Conservation (phyloP, 176 grass and related monocot species). For the Avena eriantha region DNA sequence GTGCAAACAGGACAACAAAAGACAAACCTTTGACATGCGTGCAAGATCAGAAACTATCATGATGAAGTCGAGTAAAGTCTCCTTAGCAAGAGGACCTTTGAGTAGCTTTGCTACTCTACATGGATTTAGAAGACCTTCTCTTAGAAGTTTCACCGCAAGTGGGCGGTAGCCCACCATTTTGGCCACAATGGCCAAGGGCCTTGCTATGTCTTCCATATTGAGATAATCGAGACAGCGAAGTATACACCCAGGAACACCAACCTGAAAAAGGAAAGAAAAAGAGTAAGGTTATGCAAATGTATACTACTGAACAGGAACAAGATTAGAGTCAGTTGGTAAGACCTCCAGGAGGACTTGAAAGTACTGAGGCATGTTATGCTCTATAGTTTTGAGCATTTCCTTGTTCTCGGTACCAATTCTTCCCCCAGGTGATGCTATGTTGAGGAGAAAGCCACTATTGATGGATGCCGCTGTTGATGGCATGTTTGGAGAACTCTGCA, state of each 20-base stretch:
- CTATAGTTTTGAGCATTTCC: conserved; percentile 80
- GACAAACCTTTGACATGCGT: conserved; percentile 93
- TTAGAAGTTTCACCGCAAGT: conserved; percentile 75
- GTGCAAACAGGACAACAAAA: conserved; percentile 11
- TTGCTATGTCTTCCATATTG: conserved; percentile 66
- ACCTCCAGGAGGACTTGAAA: conserved; percentile 86
- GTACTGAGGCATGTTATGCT: conserved; percentile 75
- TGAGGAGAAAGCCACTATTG: conserved; percentile 94
- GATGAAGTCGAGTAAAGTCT: conserved; percentile 86
- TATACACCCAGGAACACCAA: conserved; percentile 71
- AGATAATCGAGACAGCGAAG: conserved; percentile 76
- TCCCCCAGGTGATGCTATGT: conserved; percentile 71
- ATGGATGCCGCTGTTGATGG: conserved; percentile 80
- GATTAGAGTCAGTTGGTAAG: not conserved
- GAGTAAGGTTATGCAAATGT: conserved; percentile 37
- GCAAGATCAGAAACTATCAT: conserved; percentile 99
- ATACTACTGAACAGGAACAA: conserved; percentile 15
- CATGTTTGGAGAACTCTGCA: conserved; percentile 88
- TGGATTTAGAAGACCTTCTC: conserved; percentile 84
- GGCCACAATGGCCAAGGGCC: conserved; percentile 83
- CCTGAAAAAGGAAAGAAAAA: conserved; percentile 46
- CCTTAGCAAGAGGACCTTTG: conserved; percentile 55
- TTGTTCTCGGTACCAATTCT: conserved; percentile 79
- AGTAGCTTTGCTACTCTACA: conserved; percentile 68
- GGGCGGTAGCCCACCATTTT: conserved; percentile 94